Evolutionary conservation across 2,329 filamentous ascomycete species (phyloP).

Genomic region (Phaeoacremonium minimum): DNA sequence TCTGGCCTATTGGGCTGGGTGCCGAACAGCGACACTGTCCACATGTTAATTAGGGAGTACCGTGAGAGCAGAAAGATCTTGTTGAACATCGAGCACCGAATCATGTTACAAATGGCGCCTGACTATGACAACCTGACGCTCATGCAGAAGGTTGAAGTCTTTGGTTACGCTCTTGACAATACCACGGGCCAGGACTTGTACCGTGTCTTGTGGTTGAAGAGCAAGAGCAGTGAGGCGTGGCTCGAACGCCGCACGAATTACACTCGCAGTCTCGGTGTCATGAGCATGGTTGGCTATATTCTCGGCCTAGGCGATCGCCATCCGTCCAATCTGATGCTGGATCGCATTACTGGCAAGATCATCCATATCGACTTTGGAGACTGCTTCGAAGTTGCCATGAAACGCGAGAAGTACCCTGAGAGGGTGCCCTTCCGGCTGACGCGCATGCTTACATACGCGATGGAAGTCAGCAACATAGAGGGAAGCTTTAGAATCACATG

Average conservation of each 20-base stretch:
- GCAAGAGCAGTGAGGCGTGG: conserved; percentile 96
- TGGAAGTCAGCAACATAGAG: conserved; percentile 99
- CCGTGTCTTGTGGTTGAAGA: conserved; percentile 97
- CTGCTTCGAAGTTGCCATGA: conserved; percentile 99
- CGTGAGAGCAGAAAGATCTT: conserved; percentile 95
- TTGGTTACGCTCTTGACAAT: conserved; percentile 97
- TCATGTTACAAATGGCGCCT: conserved; percentile 99
- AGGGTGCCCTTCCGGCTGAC: conserved; percentile 96
- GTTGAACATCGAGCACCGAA: conserved; percentile 97
- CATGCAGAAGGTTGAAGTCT: conserved; percentile 99
- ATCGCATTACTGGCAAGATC: conserved; percentile 92
- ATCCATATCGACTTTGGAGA: conserved; percentile 99
- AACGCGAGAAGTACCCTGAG: conserved; percentile 98
- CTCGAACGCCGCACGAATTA: conserved; percentile 98
- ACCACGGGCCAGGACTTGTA: conserved; percentile 98
- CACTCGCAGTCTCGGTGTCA: conserved; percentile 92
- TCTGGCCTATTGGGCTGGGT: conserved; percentile 96
- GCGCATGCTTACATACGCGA: conserved; percentile 97
- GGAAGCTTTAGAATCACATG: conserved; percentile 97
- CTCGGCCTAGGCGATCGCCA: conserved; percentile 94
- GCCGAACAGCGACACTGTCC: conserved; percentile 93
- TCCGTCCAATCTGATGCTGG: conserved; percentile 96
- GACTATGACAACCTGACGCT: conserved; percentile 98
- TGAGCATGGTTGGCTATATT: conserved; percentile 99
- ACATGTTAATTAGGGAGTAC: conserved; percentile 95